Percentiles rank a stretch among this genome's conserved stretches.
Evolutionary conservation across 352 stramenopile species (phyloP).

Genomic region (Globisporangium middletonii): DNA sequence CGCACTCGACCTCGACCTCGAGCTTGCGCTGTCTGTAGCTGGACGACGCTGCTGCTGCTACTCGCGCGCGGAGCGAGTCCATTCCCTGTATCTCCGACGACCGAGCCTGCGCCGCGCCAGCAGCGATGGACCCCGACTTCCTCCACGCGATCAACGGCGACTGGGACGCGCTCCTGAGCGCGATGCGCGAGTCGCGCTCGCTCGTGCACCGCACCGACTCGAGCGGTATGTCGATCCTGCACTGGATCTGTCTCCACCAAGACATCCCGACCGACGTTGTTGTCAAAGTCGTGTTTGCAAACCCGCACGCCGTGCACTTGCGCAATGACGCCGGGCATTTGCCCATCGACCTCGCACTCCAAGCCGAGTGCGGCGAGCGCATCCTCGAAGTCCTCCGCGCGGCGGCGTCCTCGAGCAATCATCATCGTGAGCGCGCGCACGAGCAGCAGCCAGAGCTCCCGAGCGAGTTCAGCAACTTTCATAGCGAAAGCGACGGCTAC

Average conservation of each 20-base stretch:
- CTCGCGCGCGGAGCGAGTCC: no score
- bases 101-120: no score
- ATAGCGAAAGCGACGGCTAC: conserved; percentile 19
- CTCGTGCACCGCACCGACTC: conserved; percentile 54
- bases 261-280: conserved; percentile 65
- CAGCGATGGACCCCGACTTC: conserved; percentile 65
- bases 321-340: conserved; percentile 71
- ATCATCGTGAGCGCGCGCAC: conserved; percentile 22
- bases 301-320: conserved; percentile 63
- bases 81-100: no score
- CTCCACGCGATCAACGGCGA: conserved; percentile 76
- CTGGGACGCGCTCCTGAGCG: conserved; percentile 61
- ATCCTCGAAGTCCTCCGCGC: conserved; percentile 67
- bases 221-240: conserved; percentile 72
- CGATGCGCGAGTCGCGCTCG: conserved; percentile 54
- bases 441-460: conserved; percentile 19
- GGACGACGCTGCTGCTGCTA: no score
- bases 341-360: conserved; percentile 65
- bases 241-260: conserved; percentile 81
- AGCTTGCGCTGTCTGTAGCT: no score
- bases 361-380: conserved; percentile 68
- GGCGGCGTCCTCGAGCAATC: conserved; percentile 9
- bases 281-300: conserved; percentile 76
- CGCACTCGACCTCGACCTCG: no score
- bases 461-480: conserved; percentile 29